These are phyloP conservation scores for Solidago caesia DNA, from an alignment of 129 eudicot genomes.

Conservation along the genomic window DNA sequence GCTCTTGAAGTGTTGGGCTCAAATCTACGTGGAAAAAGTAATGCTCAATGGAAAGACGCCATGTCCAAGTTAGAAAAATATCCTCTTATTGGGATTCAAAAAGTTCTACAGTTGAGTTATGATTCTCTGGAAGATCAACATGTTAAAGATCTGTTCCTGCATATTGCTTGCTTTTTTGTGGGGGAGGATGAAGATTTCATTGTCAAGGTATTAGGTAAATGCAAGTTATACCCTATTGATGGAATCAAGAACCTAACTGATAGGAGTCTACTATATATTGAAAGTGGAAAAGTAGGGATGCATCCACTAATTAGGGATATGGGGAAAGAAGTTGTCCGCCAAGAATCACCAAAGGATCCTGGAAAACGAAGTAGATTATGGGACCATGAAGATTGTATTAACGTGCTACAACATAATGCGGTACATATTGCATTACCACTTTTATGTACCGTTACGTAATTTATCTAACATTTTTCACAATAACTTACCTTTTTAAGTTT, in stretches of 20 bases:
- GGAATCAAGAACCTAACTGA: slow-evolving; percentile 22
- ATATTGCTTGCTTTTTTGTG: slow-evolving; percentile 31
- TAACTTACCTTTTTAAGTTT: not conserved
- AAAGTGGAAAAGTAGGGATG: slow-evolving; percentile 13
- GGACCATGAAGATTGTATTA: slow-evolving; percentile 27
- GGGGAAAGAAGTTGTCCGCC: slow-evolving; percentile 31
- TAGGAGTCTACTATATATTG: slow-evolving; percentile 8
- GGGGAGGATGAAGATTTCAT: slow-evolving; percentile 23
- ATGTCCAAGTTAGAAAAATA: slow-evolving; percentile 17
- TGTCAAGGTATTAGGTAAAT: slow-evolving; percentile 8
- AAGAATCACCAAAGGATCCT: slow-evolving; percentile 23
- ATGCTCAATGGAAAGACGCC: slow-evolving; percentile 25
- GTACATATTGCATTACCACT: not conserved
- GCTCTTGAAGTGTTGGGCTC: slow-evolving; percentile 32
- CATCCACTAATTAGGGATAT: slow-evolving; percentile 27
- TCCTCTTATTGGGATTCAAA: slow-evolving; percentile 14
- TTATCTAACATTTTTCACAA: not conserved
- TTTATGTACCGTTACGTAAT: not conserved
- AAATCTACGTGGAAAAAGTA: slow-evolving; percentile 3
- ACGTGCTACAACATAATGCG: not conserved
- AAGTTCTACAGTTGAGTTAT: slow-evolving; percentile 22
- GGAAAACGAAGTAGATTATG: slow-evolving; percentile 30
- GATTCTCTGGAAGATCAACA: slow-evolving; percentile 19
- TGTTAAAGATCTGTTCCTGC: slow-evolving; percentile 18
- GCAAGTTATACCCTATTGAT: slow-evolving; percentile 3